phyloP scores from a whole-genome alignment of 345 rosid species.

The Cardamine occulta region DNA sequence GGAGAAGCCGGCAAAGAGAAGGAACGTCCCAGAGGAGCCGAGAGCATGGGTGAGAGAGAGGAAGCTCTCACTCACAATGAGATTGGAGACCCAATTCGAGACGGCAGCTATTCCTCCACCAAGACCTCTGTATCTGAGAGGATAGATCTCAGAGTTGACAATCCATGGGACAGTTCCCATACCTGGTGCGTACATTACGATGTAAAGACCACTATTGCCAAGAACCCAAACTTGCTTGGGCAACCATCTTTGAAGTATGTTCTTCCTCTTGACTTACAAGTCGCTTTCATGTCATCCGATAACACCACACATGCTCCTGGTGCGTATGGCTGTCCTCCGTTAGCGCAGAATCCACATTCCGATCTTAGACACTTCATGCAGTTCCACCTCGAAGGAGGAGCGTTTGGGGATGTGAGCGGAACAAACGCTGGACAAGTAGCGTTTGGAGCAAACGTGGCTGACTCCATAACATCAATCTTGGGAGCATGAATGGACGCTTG shows the following conservation, averaged over 20 bases:
- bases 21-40: slow-evolving; percentile 63
- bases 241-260: slow-evolving; percentile 69
- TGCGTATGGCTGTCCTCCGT: slow-evolving; percentile 47
- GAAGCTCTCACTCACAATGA: slow-evolving; percentile 68
- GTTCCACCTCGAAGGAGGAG: slow-evolving; percentile 53
- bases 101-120: slow-evolving; percentile 90
- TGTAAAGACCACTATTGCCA: slow-evolving; percentile 76
- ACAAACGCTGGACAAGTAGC: slow-evolving; percentile 59
- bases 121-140: slow-evolving; percentile 75
- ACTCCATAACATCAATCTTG: slow-evolving; percentile 37
- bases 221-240: slow-evolving; percentile 76
- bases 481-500: slow-evolving; percentile 68
- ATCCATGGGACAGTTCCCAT: slow-evolving; percentile 95
- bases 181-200: slow-evolving; percentile 72
- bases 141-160: slow-evolving; percentile 94
- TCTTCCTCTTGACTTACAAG: slow-evolving; percentile 49
- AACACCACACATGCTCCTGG: slow-evolving; percentile 77
- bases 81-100: slow-evolving; percentile 76
- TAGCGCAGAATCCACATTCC: slow-evolving; percentile 65
- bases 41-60: slow-evolving; percentile 61
- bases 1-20: slow-evolving; percentile 66
- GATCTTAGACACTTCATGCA: slow-evolving; percentile 72
- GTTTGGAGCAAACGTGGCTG: slow-evolving; percentile 56
- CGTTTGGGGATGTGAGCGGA: slow-evolving; percentile 37
- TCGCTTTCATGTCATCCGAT: slow-evolving; percentile 31